A percentile compares a stretch with the other conserved stretches of the same genome.
phyloP scores from a whole-genome alignment of 306 rosid species.

The Potentilla sterilis region DNA sequence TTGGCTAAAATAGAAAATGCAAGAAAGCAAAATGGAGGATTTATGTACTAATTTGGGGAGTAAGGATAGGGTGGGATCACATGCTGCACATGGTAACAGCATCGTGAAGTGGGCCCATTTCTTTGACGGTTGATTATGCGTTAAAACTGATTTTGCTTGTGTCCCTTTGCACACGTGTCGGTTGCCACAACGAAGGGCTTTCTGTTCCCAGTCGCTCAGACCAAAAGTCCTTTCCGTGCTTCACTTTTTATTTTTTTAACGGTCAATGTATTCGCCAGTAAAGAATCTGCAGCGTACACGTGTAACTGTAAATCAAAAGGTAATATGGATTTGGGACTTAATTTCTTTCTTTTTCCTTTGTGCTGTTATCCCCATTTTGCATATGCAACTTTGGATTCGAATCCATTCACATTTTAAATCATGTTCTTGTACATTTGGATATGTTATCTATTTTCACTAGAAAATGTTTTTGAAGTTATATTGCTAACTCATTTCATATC shows the following conservation, averaged over 20 bases:
- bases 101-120: background rate
- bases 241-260: slow-evolving; percentile 13
- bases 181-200: background rate
- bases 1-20: background rate
- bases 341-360: background rate
- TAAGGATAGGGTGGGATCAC: slow-evolving; percentile 21
- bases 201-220: slow-evolving; percentile 21
- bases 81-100: slow-evolving; percentile 28
- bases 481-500: too few species aligned
- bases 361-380: background rate
- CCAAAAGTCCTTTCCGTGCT: slow-evolving; percentile 21
- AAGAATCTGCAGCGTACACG: slow-evolving; percentile 20
- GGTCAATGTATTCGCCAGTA: background rate
- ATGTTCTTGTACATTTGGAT: background rate
- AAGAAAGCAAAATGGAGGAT: background rate
- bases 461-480: too few species aligned
- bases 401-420: background rate
- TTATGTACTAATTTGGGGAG: slow-evolving; percentile 4
- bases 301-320: background rate
- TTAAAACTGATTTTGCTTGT: background rate
- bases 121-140: background rate
- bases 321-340: background rate
- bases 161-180: slow-evolving; percentile 34
- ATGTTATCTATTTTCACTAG: too few species aligned
- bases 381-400: background rate